Evolutionary conservation across 176 grass and related monocot genomes (phyloP), one percentile per base, ranked within the genome.

Genomic region (Phoenix dactylifera): DNA sequence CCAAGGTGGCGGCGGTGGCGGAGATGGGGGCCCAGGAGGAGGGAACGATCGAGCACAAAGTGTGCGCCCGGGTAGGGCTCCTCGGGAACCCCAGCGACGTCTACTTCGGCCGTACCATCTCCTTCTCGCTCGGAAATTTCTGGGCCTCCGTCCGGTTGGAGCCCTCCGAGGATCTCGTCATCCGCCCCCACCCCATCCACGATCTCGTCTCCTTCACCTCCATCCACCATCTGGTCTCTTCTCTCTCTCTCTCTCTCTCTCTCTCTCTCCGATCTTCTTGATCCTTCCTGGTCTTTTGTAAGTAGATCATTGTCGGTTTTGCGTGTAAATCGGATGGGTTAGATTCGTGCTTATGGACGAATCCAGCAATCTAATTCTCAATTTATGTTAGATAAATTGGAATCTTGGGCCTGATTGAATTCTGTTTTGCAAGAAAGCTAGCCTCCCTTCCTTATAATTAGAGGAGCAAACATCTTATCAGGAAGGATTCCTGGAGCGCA

Each of bases 21-120:
- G 50, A 49, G 53, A 39, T 4, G 50, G 16, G 0, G 32, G 32
- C 1, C 26, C 50, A 14, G 24, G 6, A 3, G 16, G 55, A 12
- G 54, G 15, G 14, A 48, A 50, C 22, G 23, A 10, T 83, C 57
- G 75, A 95, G 74, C 79, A 62, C 70, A 74, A 50, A 28, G 68
- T 77, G 0, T 77, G 82, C 51, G 86, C 91, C 9, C 72, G 86
- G 0, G 75, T 87, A 16, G 91, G 91, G 0, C 76, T 96, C 44
- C 57, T 96, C 2, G 91, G 91, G 16, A 96, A 96, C 68, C 86
- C 91, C 10, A 90, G 91, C 72, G 91, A 96, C 28, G 50, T 95
- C 16, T 95, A 90, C 69, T 76, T 62, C 18, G 91, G 91, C 5
- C 62, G 68, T 16, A 58, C 75, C 5, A 55, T 96, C 18, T 87